A percentile compares a stretch with the other conserved stretches of the same genome.
phyloP scores from a whole-genome alignment of 148 eudicot genomes.

The Spergularia bocconei region DNA sequence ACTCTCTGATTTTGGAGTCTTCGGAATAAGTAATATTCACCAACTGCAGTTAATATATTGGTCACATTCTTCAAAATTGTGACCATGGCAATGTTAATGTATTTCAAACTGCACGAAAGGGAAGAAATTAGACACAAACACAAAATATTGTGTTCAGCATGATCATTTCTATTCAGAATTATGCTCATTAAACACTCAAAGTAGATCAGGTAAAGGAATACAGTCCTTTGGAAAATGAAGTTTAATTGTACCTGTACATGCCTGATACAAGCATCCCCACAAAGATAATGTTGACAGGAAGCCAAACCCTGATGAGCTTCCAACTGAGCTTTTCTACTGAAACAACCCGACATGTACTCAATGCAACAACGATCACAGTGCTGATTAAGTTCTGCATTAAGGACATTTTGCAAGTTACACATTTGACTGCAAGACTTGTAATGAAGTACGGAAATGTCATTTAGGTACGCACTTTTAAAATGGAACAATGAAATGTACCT shows the following conservation, averaged over 20 bases:
- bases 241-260: conserved; percentile 64
- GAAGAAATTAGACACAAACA: conserved; percentile 11
- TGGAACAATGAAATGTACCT: conserved; percentile 37
- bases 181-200: neutral
- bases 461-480: neutral
- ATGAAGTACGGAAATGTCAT: too few relatives aligned
- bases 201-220: neutral
- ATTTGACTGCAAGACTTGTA: neutral
- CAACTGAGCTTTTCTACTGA: conserved; percentile 64
- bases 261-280: conserved; percentile 90
- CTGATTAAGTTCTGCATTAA: conserved; percentile 76
- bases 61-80: conserved; percentile 87
- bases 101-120: conserved; percentile 60
- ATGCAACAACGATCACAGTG: conserved; percentile 47
- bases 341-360: conserved; percentile 53
- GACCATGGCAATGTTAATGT: conserved; percentile 85
- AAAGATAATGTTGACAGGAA: conserved; percentile 79
- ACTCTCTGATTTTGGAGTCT: conserved; percentile 76
- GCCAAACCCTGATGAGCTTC: conserved; percentile 80
- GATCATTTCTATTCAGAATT: neutral
- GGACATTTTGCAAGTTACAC: neutral
- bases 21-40: conserved; percentile 66
- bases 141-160: neutral
- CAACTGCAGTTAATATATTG: conserved; percentile 72
- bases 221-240: neutral